Percentiles rank a stretch among this genome's conserved stretches.
phyloP scores from a whole-genome alignment of 805 yeast species.

The Sugiyamaella lignohabitans region DNA sequence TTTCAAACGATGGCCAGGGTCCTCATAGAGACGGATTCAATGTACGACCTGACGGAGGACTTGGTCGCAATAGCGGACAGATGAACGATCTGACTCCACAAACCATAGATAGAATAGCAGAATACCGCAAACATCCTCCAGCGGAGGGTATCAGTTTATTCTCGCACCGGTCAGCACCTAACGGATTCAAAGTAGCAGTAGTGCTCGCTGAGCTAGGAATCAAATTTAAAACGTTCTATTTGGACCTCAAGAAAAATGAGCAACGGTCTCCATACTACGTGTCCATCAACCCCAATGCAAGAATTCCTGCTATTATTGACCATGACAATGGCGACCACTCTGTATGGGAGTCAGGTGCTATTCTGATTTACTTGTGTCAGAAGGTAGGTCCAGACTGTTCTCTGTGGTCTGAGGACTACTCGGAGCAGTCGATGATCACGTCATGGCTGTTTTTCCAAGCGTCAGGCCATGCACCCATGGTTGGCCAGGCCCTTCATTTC shows the following conservation, averaged over 20 bases:
- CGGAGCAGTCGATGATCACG: slow-evolving; percentile 76
- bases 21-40: slow-evolving; percentile 3
- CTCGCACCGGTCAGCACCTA: slow-evolving; percentile 81
- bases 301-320: slow-evolving; percentile 92
- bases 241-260: slow-evolving; percentile 83
- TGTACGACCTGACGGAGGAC: slow-evolving; percentile 2
- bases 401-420: slow-evolving; percentile 70
- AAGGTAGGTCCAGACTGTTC: slow-evolving; percentile 54
- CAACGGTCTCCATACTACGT: slow-evolving; percentile 92
- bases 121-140: slow-evolving; percentile 72
- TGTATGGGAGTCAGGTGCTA: slow-evolving; percentile 95
- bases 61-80: slow-evolving; percentile 3
- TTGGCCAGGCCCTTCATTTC: slow-evolving; percentile 94
- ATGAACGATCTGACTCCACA: neutral
- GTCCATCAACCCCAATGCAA: slow-evolving; percentile 89
- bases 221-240: slow-evolving; percentile 70
- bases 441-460: slow-evolving; percentile 94
- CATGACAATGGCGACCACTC: slow-evolving; percentile 74
- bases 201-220: slow-evolving; percentile 76
- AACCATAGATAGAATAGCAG: slow-evolving; percentile 45
- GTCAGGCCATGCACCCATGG: slow-evolving; percentile 98
- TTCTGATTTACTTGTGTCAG: slow-evolving; percentile 72
- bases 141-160: slow-evolving; percentile 75
- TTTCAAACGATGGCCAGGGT: neutral
- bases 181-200: slow-evolving; percentile 93